phyloP scores from a whole-genome alignment of 2,329 filamentous ascomycete genomes.

The Diaporthe sp. region DNA sequence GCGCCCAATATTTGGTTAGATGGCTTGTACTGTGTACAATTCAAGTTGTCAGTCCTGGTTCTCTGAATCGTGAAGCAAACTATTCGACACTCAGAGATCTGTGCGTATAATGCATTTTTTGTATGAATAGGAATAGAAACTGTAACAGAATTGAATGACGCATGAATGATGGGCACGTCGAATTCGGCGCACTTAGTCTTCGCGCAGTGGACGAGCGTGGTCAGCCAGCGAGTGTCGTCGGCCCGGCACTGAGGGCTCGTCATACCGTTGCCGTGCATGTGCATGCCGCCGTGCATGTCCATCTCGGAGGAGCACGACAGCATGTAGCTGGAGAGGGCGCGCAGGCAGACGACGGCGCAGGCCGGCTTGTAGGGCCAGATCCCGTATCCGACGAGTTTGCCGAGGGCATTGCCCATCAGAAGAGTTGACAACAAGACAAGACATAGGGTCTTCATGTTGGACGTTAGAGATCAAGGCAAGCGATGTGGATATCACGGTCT shows the following conservation, averaged over 20 bases:
- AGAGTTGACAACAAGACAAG: neutral
- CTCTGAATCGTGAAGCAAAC: too few species aligned
- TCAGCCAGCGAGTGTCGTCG: neutral
- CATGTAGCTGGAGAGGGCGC: neutral
- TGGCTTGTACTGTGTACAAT: too few species aligned
- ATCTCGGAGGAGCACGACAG: neutral
- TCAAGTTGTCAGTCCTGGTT: too few species aligned
- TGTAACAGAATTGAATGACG: too few species aligned
- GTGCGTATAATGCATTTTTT: too few species aligned
- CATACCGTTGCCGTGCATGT: neutral
- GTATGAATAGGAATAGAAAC: too few species aligned
- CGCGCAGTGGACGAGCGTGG: neutral
- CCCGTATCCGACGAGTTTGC: conserved; percentile 4
- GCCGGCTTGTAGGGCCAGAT: conserved; percentile 2
- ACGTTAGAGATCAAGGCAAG: neutral
- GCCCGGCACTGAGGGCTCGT: neutral
- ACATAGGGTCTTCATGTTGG: neutral
- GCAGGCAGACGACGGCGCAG: neutral
- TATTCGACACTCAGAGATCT: too few species aligned
- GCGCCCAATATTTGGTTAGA: too few species aligned
- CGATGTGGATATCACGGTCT: neutral
- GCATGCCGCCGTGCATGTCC: neutral
- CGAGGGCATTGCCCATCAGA: neutral
- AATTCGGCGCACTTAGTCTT: neutral
- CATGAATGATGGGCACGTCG: neutral